Evolutionary conservation across 345 rosid species (phyloP), one percentile per base, ranked within the genome.

Genomic region (Eucalyptus marginata): DNA sequence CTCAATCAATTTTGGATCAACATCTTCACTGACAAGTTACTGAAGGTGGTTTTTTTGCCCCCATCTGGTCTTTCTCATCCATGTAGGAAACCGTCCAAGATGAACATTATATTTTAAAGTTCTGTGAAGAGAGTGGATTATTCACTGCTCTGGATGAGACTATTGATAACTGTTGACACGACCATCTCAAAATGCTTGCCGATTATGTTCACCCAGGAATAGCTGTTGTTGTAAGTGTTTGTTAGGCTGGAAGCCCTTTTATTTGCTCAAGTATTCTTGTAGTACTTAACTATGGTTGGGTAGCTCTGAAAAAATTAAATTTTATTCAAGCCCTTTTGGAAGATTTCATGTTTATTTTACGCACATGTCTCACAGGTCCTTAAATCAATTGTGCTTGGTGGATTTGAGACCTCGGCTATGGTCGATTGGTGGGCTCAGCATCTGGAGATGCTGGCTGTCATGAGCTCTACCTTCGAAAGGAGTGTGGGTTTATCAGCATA

Each of bases 91-190:
- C 99, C 88, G 96, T 97, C 92, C 94, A 93, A 90, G 90, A 94
- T 87, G 94, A 93, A 91, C 92, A 92, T 88, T 98, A 96, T 89
- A 95, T 96, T 71, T 71, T 96, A 86, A 96, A 95, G 93, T 97
- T 94, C 94, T 93, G 95, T 90, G 97, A 96, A 93, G 98, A 96
- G 92, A 95, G 94, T 88, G 98, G 97, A 91, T 91, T 97, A 91
- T 97, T 96, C 50, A 98, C 95, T 83, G 99, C 99, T 44, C 92
- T 97, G 89, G 99, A 97, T 93, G 99, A 96, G 94, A 96, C 97
- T 86, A 91, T 96, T 83, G 94, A 94, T 91, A 92, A 91, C 86
- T 86, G 95, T 87, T 92, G 50, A 49, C 94, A 89, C 87, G 91
- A 93, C 90, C 95, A 94, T 89, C 94, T 95, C 43, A 89, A 90